Evolutionary conservation across 371 early-diverging fungal genomes (phyloP).

Genomic region (Scutellospora calospora): DNA sequence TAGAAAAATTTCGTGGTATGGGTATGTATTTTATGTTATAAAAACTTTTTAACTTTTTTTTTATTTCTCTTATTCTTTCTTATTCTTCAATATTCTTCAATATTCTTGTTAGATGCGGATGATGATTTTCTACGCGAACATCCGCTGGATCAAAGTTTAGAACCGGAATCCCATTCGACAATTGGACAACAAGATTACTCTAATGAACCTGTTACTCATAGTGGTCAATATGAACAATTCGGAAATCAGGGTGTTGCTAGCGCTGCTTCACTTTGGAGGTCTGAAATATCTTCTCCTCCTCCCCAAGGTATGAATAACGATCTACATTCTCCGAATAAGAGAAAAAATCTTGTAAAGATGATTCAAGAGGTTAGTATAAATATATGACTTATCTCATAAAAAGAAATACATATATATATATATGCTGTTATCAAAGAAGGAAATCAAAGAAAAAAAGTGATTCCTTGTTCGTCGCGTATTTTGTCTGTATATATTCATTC

Average conservation of each 20-base stretch:
- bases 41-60: no score
- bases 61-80: no score
- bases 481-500: no score
- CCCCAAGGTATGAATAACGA: slow-evolving; percentile 34
- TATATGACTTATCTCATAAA: not conserved
- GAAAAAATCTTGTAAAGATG: slow-evolving; percentile 47
- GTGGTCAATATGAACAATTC: slow-evolving; percentile 38
- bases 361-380: slow-evolving; percentile 44
- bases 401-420: no score
- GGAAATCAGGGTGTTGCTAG: slow-evolving; percentile 20
- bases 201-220: not conserved
- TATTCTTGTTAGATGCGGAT: slow-evolving; percentile 25
- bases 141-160: slow-evolving; percentile 43
- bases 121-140: slow-evolving; percentile 42
- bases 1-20: slow-evolving; percentile 40
- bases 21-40: slow-evolving; percentile 36
- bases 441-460: no score
- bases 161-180: slow-evolving; percentile 41
- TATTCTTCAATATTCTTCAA: not conserved
- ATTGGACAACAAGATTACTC: slow-evolving; percentile 24
- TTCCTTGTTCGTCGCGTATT: no score
- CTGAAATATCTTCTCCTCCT: slow-evolving; percentile 40
- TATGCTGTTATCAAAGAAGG: no score
- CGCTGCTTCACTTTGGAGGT: slow-evolving; percentile 43
- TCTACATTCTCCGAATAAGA: slow-evolving; percentile 39